Evolutionary conservation across 768 basidiomycete species (phyloP).

Genomic region (Serendipita sp.): DNA sequence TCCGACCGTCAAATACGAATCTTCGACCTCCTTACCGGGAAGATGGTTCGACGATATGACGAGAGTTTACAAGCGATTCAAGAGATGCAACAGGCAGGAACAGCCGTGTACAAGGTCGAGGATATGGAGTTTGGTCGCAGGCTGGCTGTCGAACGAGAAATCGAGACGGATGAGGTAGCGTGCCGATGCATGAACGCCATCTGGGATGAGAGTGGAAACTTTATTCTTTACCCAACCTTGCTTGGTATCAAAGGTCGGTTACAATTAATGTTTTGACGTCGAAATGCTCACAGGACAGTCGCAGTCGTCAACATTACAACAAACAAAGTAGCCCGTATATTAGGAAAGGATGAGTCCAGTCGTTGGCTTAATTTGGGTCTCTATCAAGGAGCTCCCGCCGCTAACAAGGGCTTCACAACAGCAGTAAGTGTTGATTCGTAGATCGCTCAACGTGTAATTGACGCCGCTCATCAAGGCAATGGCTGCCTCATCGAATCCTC

Average conservation of each 20-base stretch:
- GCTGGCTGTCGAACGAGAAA: slow-evolving; percentile 80
- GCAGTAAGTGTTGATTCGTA: slow-evolving; percentile 32
- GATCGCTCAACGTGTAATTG: slow-evolving; percentile 9
- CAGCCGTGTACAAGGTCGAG: slow-evolving; percentile 79
- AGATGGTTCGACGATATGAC: slow-evolving; percentile 84
- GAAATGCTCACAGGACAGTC: background rate
- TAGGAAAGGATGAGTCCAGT: slow-evolving; percentile 89
- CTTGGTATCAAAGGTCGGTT: slow-evolving; percentile 80
- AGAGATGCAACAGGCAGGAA: slow-evolving; percentile 98
- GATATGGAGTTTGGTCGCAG: slow-evolving; percentile 99
- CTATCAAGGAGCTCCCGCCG: slow-evolving; percentile 85
- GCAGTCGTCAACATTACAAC: slow-evolving; percentile 88
- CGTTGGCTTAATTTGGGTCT: slow-evolving; percentile 77
- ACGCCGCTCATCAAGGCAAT: slow-evolving; percentile 43
- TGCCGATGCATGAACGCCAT: slow-evolving; percentile 63
- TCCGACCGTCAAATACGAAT: slow-evolving; percentile 89
- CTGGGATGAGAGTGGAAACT: slow-evolving; percentile 98
- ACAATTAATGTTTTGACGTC: background rate
- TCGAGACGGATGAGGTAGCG: slow-evolving; percentile 36
- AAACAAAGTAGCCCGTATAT: slow-evolving; percentile 72
- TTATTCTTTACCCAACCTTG: slow-evolving; percentile 84
- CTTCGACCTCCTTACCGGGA: slow-evolving; percentile 82
- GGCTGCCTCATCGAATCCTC: slow-evolving; percentile 90
- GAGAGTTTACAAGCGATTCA: slow-evolving; percentile 85
- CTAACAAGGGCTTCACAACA: slow-evolving; percentile 73